phyloP scores from a whole-genome alignment of 2,329 filamentous ascomycete species.

The Cordyceps fumosorosea region DNA sequence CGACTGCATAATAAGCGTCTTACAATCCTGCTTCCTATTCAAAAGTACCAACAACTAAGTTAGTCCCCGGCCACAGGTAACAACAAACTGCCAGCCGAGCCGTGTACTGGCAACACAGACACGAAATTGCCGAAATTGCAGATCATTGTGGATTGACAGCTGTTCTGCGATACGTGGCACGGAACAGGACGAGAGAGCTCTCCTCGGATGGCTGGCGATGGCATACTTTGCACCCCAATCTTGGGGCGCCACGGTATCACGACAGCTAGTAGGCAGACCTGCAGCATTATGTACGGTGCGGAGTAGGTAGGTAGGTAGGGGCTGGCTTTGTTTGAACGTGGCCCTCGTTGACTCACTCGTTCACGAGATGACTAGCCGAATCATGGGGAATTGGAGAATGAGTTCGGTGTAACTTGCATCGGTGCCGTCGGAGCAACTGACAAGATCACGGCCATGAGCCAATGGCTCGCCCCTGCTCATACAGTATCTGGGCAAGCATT shows the following conservation, averaged over 20 bases:
- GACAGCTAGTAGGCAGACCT: conserved; percentile 1
- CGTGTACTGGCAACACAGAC: neutral
- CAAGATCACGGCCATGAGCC: neutral
- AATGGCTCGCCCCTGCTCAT: neutral
- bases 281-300: neutral
- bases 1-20: neutral
- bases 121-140: neutral
- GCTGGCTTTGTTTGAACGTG: neutral
- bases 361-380: neutral
- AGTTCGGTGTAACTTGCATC: neutral
- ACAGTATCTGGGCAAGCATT: neutral
- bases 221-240: neutral
- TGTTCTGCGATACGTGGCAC: conserved; percentile 6
- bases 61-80: neutral
- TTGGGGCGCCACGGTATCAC: neutral
- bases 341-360: neutral
- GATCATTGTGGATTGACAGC: conserved; percentile 3
- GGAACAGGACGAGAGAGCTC: conserved; percentile 1
- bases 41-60: neutral
- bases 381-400: neutral
- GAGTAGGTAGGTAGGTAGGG: no score
- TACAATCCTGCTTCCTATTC: neutral
- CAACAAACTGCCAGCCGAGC: conserved; percentile 3
- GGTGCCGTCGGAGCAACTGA: neutral
- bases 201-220: conserved; percentile 2